These are phyloP conservation scores for Papiliotrema terrestris DNA, from an alignment of 1,284 basidiomycete species.

Conservation along the genomic window DNA sequence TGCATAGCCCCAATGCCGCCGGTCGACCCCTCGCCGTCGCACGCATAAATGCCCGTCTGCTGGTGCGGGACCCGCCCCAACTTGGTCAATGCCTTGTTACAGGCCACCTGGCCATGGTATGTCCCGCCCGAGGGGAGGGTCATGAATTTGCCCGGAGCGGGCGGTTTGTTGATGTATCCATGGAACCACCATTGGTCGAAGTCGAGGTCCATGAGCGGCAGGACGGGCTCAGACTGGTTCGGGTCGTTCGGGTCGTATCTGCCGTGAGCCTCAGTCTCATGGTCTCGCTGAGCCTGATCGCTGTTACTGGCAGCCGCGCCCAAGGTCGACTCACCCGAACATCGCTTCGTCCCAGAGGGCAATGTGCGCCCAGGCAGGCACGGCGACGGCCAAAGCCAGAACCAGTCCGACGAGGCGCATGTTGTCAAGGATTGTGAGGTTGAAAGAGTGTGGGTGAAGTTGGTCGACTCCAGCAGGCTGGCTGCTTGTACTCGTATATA, in stretches of 20 bases:
- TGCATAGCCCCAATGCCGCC: conserved; percentile 42
- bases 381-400: neutral
- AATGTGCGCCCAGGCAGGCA: conserved; percentile 30
- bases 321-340: conserved; percentile 38
- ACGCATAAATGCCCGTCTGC: conserved; percentile 28
- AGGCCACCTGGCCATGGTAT: conserved; percentile 34
- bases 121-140: conserved; percentile 39
- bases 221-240: conserved; percentile 50
- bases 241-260: conserved; percentile 35
- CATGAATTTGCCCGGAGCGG: conserved; percentile 32
- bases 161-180: conserved; percentile 38
- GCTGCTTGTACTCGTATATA: too few relatives aligned
- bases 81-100: conserved; percentile 31
- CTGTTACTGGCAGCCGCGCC: too few relatives aligned
- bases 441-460: neutral
- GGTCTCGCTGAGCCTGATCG: too few relatives aligned
- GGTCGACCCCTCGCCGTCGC: conserved; percentile 20
- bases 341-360: conserved; percentile 37
- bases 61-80: conserved; percentile 21
- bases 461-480: too few relatives aligned
- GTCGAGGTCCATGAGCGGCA: conserved; percentile 56
- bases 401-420: conserved; percentile 1
- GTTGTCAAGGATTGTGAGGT: neutral
- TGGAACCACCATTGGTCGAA: conserved; percentile 69
- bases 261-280: neutral